Evolutionary conservation across 2,329 filamentous ascomycete species (phyloP).

Genomic region (Aspergillus oerlinghausenensis): DNA sequence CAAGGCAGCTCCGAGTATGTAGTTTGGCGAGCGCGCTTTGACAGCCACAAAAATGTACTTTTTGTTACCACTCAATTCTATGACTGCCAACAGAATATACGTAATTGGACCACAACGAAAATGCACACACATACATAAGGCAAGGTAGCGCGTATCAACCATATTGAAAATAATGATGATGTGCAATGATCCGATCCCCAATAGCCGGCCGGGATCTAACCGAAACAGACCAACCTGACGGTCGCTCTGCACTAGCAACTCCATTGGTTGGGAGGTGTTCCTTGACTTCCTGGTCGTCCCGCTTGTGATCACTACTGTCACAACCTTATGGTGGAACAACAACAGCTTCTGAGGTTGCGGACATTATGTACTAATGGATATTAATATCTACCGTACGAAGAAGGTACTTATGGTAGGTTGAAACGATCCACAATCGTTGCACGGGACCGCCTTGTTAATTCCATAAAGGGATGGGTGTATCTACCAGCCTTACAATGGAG

Average conservation of each 20-base stretch:
- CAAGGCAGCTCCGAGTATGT: neutral
- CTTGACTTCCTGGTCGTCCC: neutral
- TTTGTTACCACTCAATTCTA: neutral
- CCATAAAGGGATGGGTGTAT: neutral
- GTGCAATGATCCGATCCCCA: slow-evolving; percentile 10
- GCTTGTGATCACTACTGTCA: slow-evolving; percentile 1
- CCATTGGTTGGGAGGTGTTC: slow-evolving; percentile 7
- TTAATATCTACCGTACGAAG: neutral
- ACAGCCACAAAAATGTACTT: neutral
- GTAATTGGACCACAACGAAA: neutral
- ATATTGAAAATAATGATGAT: neutral
- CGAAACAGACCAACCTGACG: slow-evolving; percentile 12
- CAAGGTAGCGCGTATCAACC: neutral
- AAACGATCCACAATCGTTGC: neutral
- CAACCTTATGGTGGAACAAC: neutral
- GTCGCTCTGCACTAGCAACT: slow-evolving; percentile 4
- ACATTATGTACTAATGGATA: neutral
- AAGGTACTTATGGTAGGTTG: neutral
- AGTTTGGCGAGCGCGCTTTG: neutral
- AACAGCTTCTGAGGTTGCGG: neutral
- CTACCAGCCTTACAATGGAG: neutral
- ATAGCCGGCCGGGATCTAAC: slow-evolving; percentile 12
- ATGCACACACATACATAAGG: neutral
- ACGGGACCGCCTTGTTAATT: neutral
- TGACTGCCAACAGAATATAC: neutral